Percentiles rank a stretch among this genome's conserved stretches.
Evolutionary conservation across 352 stramenopile genomes (phyloP).

Genomic region (Phytophthora ohioensis): DNA sequence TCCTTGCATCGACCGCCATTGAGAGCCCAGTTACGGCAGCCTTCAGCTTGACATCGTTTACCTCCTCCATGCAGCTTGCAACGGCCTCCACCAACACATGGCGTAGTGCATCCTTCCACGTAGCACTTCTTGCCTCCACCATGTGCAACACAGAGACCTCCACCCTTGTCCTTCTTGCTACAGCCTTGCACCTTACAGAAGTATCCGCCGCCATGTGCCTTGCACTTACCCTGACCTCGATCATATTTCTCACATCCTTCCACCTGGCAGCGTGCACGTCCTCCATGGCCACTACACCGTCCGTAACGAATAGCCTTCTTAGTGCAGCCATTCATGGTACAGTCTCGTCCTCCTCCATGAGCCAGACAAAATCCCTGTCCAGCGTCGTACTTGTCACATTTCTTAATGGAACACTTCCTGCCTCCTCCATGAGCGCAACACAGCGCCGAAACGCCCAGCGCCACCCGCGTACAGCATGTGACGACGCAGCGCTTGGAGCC

Average conservation of each 20-base stretch:
- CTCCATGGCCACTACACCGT: slow-evolving; percentile 76
- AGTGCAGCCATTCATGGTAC: slow-evolving; percentile 61
- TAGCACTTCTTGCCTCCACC: slow-evolving; percentile 88
- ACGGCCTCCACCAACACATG: slow-evolving; percentile 74
- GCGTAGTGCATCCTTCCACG: slow-evolving; percentile 67
- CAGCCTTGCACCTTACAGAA: slow-evolving; percentile 82
- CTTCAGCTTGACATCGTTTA: slow-evolving; percentile 54
- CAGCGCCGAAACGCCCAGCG: slow-evolving; percentile 53
- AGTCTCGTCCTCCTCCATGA: slow-evolving; percentile 76
- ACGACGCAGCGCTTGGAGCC: slow-evolving; percentile 72
- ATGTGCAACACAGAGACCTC: slow-evolving; percentile 79
- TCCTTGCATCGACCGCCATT: slow-evolving; percentile 80
- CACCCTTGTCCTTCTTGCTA: slow-evolving; percentile 86
- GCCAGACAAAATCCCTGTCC: slow-evolving; percentile 71
- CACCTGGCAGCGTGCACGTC: slow-evolving; percentile 76
- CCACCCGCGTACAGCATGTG: slow-evolving; percentile 61
- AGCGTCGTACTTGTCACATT: slow-evolving; percentile 79
- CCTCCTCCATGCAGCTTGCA: slow-evolving; percentile 80
- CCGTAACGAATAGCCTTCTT: slow-evolving; percentile 86
- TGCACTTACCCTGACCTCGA: slow-evolving; percentile 81
- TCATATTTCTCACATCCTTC: slow-evolving; percentile 83
- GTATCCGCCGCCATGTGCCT: slow-evolving; percentile 84
- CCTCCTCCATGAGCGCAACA: slow-evolving; percentile 77
- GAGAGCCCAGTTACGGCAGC: slow-evolving; percentile 71
- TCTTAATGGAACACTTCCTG: slow-evolving; percentile 73